phyloP scores from a whole-genome alignment of 257 asterid species.

The Penstemon barbatus region DNA sequence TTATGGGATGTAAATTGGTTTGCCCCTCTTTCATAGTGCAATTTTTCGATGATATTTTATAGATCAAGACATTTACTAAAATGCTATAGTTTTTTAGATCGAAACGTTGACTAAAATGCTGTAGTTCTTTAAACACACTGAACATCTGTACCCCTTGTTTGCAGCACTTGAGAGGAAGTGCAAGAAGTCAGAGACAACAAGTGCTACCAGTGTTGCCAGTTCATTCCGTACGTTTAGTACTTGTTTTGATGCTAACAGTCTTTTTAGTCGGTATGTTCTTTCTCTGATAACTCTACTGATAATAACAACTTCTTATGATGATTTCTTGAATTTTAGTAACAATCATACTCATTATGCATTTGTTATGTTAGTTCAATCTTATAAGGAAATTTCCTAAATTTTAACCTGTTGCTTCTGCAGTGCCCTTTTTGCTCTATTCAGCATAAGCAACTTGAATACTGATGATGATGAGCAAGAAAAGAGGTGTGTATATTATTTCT shows the following conservation, averaged over 20 bases:
- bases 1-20: conserved; percentile 14
- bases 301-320: background rate
- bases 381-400: background rate
- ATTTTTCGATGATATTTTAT: background rate
- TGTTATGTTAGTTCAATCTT: background rate
- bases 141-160: conserved; percentile 26
- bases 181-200: conserved; percentile 52
- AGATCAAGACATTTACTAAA: background rate
- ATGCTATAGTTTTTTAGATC: background rate
- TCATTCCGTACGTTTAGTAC: conserved; percentile 56
- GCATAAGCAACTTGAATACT: conserved; percentile 29
- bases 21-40: conserved; percentile 1
- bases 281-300: conserved; percentile 19
- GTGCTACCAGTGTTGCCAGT: conserved; percentile 41
- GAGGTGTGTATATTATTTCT: conserved; percentile 31
- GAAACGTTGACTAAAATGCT: background rate
- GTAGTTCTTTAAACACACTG: conserved; percentile 16
- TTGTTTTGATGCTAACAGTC: conserved; percentile 63
- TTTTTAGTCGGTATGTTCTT: conserved; percentile 69
- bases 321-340: background rate
- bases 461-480: conserved; percentile 10
- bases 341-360: background rate
- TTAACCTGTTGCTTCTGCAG: conserved; percentile 35
- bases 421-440: conserved; percentile 48
- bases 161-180: conserved; percentile 58